Base-by-base conservation (phyloP, 2,329 filamentous ascomycete genomes). In the Colletotrichum navitas region DNA sequence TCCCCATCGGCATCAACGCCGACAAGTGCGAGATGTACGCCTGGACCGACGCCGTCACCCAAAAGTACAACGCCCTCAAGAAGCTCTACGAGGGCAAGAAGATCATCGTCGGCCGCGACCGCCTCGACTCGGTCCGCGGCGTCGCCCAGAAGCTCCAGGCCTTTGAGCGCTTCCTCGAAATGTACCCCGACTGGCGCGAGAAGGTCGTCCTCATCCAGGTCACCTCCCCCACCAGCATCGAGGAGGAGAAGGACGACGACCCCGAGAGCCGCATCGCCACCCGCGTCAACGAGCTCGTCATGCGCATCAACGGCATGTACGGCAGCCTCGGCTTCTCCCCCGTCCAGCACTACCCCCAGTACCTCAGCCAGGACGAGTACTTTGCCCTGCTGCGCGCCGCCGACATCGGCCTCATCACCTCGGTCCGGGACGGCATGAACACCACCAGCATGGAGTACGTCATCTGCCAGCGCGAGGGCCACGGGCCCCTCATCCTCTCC, bases 381-480 rank as follows among this genome's bases (percentile, higher is more conserved):
- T 97, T 97, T 81, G 95, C 95, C 5, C 88, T 98, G n/a, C 88
- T 98, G 63, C 91, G 95, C 32, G 90, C 94, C 3, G 95, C 93
- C 43, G 94, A 98, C 80, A 93, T 98, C 75, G 95, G 94, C 5
- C 86, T 98, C 62, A 98, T 98, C 81, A 98, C 96, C 8, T 97
- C 94, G 76, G 95, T 98, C 29, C 91, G 95, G 72, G 96, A 98
- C 80, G 95, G 95, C 70, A 98, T 98, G 95, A 98, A 98, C 84
- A 98, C 95, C 0, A 97, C 95, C 26, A 97, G 94, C 79, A 85
- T 98, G 76, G 96, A 98, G 82, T 98, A 98, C 79, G 91, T 98
- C 68, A 89, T 97, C 69, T 97, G 94, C 80, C 95, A 98, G 82
- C 93, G 94, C 77, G 92, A 96, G 74, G 91, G 91, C 68, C 91